These are phyloP conservation scores for Euphorbia celastroides DNA, from an alignment of 441 rosid genomes.

Conservation along the genomic window DNA sequence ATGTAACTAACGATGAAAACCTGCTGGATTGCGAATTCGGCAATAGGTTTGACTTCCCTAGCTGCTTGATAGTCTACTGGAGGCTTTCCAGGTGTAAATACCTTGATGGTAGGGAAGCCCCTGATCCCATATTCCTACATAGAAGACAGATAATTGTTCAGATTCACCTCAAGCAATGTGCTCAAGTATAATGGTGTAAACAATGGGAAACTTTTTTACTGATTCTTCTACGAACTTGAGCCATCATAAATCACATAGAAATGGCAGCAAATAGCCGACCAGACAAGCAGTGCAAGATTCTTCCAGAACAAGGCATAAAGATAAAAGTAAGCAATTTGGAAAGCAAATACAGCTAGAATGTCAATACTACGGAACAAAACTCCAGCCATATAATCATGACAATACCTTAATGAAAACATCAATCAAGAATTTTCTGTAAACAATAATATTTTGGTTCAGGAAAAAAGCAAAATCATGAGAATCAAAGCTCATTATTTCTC, in stretches of 20 bases:
- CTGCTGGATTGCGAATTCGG: conserved; percentile 81
- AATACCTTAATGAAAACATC: neutral
- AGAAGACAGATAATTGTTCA: conserved; percentile 16
- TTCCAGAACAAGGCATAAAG: neutral
- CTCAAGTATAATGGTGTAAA: neutral
- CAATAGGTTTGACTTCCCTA: conserved; percentile 93
- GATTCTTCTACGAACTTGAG: neutral
- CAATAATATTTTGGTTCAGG: neutral
- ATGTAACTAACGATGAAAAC: conserved; percentile 30
- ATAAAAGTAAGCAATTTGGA: neutral
- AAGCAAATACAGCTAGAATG: neutral
- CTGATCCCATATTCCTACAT: conserved; percentile 82
- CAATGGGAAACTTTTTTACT: neutral
- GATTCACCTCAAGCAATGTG: neutral
- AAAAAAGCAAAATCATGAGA: neutral
- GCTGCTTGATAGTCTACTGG: conserved; percentile 93
- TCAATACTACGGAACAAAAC: neutral
- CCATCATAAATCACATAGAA: neutral
- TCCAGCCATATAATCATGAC: neutral
- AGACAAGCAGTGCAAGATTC: neutral
- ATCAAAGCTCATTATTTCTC: neutral
- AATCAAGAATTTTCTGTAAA: neutral
- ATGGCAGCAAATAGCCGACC: neutral
- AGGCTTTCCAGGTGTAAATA: conserved; percentile 86
- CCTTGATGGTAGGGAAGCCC: conserved; percentile 96